Conservation (phyloP, 2,329 filamentous ascomycete species). For the Pseudocercospora fijiensis region DNA sequence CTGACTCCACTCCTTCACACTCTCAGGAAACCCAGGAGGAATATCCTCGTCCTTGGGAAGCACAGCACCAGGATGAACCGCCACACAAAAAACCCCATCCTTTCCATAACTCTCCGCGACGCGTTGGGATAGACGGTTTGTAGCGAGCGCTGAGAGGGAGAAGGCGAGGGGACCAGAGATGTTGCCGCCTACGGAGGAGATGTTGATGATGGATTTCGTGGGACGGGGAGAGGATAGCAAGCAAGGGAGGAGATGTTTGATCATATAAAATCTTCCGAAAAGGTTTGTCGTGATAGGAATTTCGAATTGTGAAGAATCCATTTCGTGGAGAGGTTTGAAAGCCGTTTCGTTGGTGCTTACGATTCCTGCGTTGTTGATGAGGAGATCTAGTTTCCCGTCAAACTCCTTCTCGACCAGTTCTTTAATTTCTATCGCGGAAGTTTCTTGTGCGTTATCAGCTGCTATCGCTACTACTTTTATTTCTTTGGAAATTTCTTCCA, state of each 20-base stretch:
- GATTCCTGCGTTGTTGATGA: constrained; percentile 23
- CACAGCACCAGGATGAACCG: constrained; percentile 39
- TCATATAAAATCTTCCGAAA: constrained; percentile 20
- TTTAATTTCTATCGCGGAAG: background rate
- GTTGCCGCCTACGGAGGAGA: constrained; percentile 36
- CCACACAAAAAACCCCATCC: constrained; percentile 31
- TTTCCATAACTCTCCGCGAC: constrained; percentile 35
- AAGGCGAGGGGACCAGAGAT: constrained; percentile 40
- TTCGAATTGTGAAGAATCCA: constrained; percentile 14
- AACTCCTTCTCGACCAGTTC: background rate
- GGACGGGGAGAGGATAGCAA: background rate
- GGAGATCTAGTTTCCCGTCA: constrained; percentile 11
- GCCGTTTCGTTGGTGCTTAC: constrained; percentile 1
- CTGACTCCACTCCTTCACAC: constrained; percentile 18
- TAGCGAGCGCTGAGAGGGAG: constrained; percentile 38
- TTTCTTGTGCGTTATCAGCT: constrained; percentile 3
- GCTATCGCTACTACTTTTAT: constrained; percentile 8
- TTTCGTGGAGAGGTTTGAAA: constrained; percentile 11
- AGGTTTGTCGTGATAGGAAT: constrained; percentile 16
- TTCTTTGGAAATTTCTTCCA: constrained; percentile 6
- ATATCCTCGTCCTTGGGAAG: constrained; percentile 32
- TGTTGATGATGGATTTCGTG: constrained; percentile 28
- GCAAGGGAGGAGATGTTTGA: constrained; percentile 28
- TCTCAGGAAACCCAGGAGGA: constrained; percentile 35
- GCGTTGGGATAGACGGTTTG: constrained; percentile 38